Percentiles rank a stretch among this genome's conserved stretches.
These are phyloP conservation scores for Bacidia rubella DNA, from an alignment of 495 filamentous ascomycete genomes.

Conservation along the genomic window DNA sequence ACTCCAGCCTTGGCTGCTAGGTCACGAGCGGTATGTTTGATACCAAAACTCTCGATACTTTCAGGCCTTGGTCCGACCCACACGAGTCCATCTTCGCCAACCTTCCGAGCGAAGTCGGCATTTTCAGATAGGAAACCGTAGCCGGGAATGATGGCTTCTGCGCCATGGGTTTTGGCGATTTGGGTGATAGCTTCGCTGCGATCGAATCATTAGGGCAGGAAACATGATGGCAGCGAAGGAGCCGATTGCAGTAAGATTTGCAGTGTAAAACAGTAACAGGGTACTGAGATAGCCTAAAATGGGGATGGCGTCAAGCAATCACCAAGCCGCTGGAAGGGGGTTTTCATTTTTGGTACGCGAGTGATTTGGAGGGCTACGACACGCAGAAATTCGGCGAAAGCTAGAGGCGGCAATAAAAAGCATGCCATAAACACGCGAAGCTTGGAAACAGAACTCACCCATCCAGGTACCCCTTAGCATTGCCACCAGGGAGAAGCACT, in stretches of 20 bases:
- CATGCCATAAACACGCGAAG: too few species aligned
- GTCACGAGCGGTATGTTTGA: constrained; percentile 43
- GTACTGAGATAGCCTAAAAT: too few species aligned
- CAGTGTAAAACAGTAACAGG: too few species aligned
- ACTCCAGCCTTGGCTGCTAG: constrained; percentile 37
- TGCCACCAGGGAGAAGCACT: constrained; percentile 32
- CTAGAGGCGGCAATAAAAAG: neutral
- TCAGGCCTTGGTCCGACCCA: constrained; percentile 42
- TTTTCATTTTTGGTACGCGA: neutral
- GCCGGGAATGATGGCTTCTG: constrained; percentile 39
- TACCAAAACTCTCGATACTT: constrained; percentile 39
- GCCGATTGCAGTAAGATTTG: too few species aligned
- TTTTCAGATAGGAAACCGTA: constrained; percentile 51
- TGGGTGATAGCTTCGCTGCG: constrained; percentile 32
- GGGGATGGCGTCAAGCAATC: neutral
- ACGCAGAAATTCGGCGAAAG: neutral
- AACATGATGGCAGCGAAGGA: too few species aligned
- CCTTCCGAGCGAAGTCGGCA: constrained; percentile 37
- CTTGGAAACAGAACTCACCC: too few species aligned
- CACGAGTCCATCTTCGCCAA: constrained; percentile 34
- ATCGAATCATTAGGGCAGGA: too few species aligned
- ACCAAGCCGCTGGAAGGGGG: neutral
- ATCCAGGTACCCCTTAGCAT: constrained; percentile 34
- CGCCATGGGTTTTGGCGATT: constrained; percentile 30
- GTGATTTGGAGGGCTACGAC: neutral